phyloP scores from a whole-genome alignment of 345 rosid species.

The Linum tenue region DNA sequence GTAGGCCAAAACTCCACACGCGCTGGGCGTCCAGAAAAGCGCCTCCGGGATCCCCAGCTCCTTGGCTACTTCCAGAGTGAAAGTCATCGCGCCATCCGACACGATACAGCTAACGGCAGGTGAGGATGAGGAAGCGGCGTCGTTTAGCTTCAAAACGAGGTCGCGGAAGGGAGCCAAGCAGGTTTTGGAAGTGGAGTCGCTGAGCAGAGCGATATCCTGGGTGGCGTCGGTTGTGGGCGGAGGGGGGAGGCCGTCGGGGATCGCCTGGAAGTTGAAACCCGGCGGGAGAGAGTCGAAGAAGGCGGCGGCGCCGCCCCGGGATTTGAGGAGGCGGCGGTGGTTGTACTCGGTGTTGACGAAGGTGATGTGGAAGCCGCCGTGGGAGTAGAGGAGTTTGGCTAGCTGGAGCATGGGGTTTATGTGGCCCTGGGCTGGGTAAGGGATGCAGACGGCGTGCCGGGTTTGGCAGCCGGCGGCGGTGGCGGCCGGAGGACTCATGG shows the following conservation, averaged over 20 bases:
- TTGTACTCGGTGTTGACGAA: neutral
- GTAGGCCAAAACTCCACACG: conserved; percentile 1
- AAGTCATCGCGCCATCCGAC: neutral
- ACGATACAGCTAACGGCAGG: neutral
- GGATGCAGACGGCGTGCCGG: neutral
- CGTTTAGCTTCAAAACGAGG: neutral
- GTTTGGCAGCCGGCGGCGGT: neutral
- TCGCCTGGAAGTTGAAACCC: neutral
- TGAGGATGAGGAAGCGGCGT: neutral
- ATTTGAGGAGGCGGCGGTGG: neutral
- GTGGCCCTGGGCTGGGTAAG: neutral
- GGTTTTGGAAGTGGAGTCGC: neutral
- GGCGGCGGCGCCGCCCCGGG: neutral
- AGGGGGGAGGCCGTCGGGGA: neutral
- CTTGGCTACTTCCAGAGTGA: neutral
- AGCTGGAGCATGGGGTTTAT: neutral
- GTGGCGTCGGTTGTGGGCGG: neutral
- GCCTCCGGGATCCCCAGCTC: neutral
- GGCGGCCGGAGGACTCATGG: neutral
- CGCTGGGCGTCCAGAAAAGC: neutral
- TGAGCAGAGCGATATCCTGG: neutral
- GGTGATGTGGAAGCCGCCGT: neutral
- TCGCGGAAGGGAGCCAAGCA: neutral
- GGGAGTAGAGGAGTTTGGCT: neutral
- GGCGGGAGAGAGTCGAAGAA: neutral